Base-by-base conservation (phyloP, 371 early-diverging fungal genomes). In the Batkoa obscura region DNA sequence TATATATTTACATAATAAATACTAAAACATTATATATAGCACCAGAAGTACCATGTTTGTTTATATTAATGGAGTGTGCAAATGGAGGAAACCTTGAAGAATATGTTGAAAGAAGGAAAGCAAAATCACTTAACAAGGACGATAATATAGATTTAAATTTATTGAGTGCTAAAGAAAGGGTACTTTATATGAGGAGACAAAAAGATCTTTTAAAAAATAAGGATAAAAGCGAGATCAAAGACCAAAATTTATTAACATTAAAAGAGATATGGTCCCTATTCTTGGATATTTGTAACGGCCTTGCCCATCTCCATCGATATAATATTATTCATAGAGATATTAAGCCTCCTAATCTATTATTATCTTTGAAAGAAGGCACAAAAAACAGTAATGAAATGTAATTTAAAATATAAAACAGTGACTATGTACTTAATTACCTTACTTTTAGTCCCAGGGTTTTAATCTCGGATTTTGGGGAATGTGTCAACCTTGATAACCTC, bases 11-110 rank as follows among this genome's bases (percentile, higher is more conserved):
- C 43, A 32, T 43, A 43, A 34, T 45, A n/a, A n/a, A n/a, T n/a
- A n/a, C n/a, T n/a, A n/a, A n/a, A n/a, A n/a, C n/a, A 43, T 3
- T 55, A 2, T 23, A 37, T 15, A 10, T 50, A 68, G 71, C 79
- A 1, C 97, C 97, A 0, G 72, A 75, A 58, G 87, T 96, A 0
- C 94, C 97, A 0, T 90, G 88, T 55, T 71, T 96, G 10, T 96
- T 94, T 61, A 93, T 96, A 35, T 67, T 96, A 4, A 96, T 96
- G 97, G 94, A 94, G 64, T 83, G 84, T 48, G 96, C 96, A 8
- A 92, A 93, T 60, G 96, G 93, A 23, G 94, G 95, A 1, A 94
- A 88, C 60, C 71, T 96, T 36, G 93, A 95, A 64, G 94, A 95
- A 56, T 95, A 78, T 60, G 73, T 94, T 50, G 76, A 73, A 50